Base-by-base conservation (phyloP, 2,329 filamentous ascomycete genomes). In the Paramyrothecium roridum region DNA sequence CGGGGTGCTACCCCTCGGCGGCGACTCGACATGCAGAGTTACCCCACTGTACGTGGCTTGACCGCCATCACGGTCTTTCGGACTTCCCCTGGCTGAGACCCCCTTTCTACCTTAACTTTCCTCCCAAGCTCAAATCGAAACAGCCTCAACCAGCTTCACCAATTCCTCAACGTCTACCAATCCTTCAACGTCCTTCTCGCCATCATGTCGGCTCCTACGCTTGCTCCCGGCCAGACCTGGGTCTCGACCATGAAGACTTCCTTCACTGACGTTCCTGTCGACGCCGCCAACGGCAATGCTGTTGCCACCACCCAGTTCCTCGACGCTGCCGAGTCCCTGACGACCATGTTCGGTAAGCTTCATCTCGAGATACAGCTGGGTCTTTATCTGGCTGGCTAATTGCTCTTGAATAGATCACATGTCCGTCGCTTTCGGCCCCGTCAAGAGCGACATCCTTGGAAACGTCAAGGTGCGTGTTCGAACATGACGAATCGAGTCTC, bases 361-460 rank as follows among this genome's bases (percentile, higher is more conserved):
- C 16, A 20, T 22, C 21, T n/a, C 12, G 17, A 21, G 21, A 23
- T 20, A 19, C 21, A 16, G 3, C 17, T 17, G 13, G 6, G 11
- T 49, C 2, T 6, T 8, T 17, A 8, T 17, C 17, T 30, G 13
- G 12, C 13, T 43, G 37, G 16, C 50, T 16, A 16, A 21, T 33
- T 19, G 48, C 21, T 17, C 8, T 16, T 11, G 7, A 21, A 4
- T 30, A 88, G 85, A 88, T 70, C 74, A 81, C 55, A 78, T 89
- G 58, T 81, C 83, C 48, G 84, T 89, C 34, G 92, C 93, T 61
- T 98, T 99, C 77, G 85, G 81, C 54, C 89, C 91, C 23, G 93
- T 98, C 70, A 97, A 96, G 83, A 89, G 77, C 63, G 95, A 99
- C 75, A 90, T 99, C 79, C 73, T 85, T 50, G 90, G 90, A 71